phyloP scores from a whole-genome alignment of 2,329 filamentous ascomycete species.

The Ambrosiella cleistominuta region DNA sequence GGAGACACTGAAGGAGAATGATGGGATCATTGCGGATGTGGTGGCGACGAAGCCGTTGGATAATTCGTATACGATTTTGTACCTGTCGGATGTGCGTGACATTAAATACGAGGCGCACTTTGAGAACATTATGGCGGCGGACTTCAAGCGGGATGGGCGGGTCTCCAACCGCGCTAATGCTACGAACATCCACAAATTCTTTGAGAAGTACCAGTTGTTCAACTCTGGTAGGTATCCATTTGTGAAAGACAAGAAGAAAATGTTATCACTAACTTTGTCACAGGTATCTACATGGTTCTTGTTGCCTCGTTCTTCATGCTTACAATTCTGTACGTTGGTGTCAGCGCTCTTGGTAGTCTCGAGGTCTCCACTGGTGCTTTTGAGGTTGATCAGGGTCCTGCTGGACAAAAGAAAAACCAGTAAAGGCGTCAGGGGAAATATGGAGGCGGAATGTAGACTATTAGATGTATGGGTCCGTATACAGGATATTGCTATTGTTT shows the following conservation, averaged over 20 bases:
- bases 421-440: not conserved
- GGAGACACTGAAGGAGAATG: slow-evolving; percentile 14
- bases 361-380: slow-evolving; percentile 89
- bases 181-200: slow-evolving; percentile 39
- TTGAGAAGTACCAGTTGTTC: slow-evolving; percentile 90
- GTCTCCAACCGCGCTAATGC: slow-evolving; percentile 23
- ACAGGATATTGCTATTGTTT: not conserved
- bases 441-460: not conserved
- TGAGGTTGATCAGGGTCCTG: slow-evolving; percentile 87
- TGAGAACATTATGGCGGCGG: slow-evolving; percentile 22
- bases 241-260: not conserved
- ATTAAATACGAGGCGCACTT: slow-evolving; percentile 13
- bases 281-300: slow-evolving; percentile 80
- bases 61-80: slow-evolving; percentile 55
- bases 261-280: not conserved
- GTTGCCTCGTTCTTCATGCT: slow-evolving; percentile 54
- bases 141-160: slow-evolving; percentile 49
- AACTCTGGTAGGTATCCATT: slow-evolving; percentile 49
- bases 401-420: slow-evolving; percentile 59
- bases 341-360: slow-evolving; percentile 60
- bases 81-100: slow-evolving; percentile 39
- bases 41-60: slow-evolving; percentile 23
- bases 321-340: slow-evolving; percentile 59
- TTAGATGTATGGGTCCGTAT: not conserved
- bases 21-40: slow-evolving; percentile 33